phyloP scores from a whole-genome alignment of 2,329 filamentous ascomycete species.

The Paecilomyces sp. region DNA sequence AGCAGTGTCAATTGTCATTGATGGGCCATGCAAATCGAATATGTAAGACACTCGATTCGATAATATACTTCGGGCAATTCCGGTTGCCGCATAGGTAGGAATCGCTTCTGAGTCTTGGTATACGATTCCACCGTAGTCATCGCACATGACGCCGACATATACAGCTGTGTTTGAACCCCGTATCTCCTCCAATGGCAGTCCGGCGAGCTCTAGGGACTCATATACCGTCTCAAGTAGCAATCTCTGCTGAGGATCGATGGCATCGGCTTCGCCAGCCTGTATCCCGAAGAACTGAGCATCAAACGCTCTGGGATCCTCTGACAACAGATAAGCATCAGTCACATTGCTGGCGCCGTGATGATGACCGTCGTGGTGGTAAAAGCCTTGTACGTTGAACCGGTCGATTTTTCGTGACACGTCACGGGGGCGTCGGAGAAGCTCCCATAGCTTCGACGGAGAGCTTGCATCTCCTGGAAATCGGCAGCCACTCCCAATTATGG shows the following conservation, averaged over 20 bases:
- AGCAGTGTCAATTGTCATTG: conserved; percentile 40
- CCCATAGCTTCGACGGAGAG: conserved; percentile 35
- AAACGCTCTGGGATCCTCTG: conserved; percentile 13
- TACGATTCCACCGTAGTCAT: conserved; percentile 17
- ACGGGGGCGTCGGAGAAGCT: conserved; percentile 19
- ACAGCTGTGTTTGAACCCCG: conserved; percentile 20
- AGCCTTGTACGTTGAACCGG: conserved; percentile 17
- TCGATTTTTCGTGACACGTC: conserved; percentile 9
- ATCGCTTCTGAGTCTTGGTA: conserved; percentile 9
- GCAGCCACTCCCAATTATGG: conserved; percentile 38
- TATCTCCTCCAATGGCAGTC: conserved; percentile 12
- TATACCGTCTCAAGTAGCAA: conserved; percentile 31
- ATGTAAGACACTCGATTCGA: conserved; percentile 36
- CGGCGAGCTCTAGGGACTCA: conserved; percentile 23
- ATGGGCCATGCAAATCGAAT: conserved; percentile 33
- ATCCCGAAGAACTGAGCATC: conserved; percentile 19
- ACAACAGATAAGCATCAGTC: conserved; percentile 15
- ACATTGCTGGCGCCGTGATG: conserved; percentile 22
- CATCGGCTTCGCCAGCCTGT: conserved; percentile 16
- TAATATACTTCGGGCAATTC: conserved; percentile 30
- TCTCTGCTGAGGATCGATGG: conserved; percentile 24
- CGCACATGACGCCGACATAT: conserved; percentile 16
- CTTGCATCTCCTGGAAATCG: conserved; percentile 35
- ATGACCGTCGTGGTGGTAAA: conserved; percentile 14
- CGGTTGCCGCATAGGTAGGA: conserved; percentile 14